Evolutionary conservation across 2,329 filamentous ascomycete species (phyloP).

Genomic region (Endocalyx cinctus): DNA sequence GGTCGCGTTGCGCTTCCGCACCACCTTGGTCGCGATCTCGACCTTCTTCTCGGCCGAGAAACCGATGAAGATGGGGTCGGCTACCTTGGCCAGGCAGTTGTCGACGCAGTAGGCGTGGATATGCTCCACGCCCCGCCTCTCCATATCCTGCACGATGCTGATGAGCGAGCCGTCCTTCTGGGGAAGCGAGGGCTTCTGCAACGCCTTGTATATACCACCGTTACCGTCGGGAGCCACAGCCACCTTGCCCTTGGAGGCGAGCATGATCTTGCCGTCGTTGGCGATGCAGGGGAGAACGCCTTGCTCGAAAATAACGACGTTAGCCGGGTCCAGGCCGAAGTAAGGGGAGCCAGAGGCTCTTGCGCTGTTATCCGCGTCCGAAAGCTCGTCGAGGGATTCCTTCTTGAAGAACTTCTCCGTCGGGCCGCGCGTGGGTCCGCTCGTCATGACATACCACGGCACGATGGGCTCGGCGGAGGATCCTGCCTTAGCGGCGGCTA

Average conservation of each 20-base stretch:
- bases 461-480: conserved; percentile 58
- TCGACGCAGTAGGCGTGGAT: conserved; percentile 98
- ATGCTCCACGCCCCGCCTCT: conserved; percentile 83
- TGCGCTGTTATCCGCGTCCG: conserved; percentile 60
- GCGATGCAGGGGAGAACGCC: conserved; percentile 95
- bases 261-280: conserved; percentile 93
- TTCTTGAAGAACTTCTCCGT: conserved; percentile 83
- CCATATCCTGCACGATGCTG: too few species aligned
- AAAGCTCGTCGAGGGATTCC: conserved; percentile 23
- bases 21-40: conserved; percentile 98
- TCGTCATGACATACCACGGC: conserved; percentile 99
- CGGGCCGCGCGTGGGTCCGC: conserved; percentile 82
- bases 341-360: conserved; percentile 42
- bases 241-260: conserved; percentile 85
- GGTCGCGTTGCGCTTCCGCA: conserved; percentile 93
- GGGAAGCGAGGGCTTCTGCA: conserved; percentile 61
- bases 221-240: conserved; percentile 97
- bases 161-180: too few species aligned
- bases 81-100: conserved; percentile 99
- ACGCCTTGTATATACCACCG: conserved; percentile 90
- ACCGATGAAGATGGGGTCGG: conserved; percentile 91
- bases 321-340: conserved; percentile 81
- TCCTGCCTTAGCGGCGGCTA: conserved; percentile 68
- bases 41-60: conserved; percentile 85
- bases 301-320: conserved; percentile 93